These are phyloP conservation scores for Myochromella boudieri DNA, from an alignment of 768 basidiomycete species.

Conservation along the genomic window DNA sequence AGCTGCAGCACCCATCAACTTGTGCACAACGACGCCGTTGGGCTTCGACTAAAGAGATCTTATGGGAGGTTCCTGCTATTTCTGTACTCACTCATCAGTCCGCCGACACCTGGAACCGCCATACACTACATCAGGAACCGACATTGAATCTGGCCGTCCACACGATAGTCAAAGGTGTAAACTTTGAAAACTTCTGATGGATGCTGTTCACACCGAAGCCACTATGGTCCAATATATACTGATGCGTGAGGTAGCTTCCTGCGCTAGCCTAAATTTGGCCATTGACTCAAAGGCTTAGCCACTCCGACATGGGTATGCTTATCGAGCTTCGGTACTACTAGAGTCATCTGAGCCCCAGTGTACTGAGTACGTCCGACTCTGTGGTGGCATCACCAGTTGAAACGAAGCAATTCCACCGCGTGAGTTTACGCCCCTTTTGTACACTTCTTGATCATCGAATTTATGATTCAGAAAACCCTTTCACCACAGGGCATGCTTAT, in stretches of 20 bases:
- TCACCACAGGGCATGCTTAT: no score
- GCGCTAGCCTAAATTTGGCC: conserved; percentile 9
- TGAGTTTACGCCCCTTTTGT: not conserved
- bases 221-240: not conserved
- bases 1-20: no score
- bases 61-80: no score
- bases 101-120: no score
- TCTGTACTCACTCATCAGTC: no score
- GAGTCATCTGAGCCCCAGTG: conserved; percentile 5
- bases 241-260: conserved; percentile 1
- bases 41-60: no score
- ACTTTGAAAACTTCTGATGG: conserved; percentile 5
- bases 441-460: not conserved
- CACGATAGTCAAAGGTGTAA: no score
- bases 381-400: no score
- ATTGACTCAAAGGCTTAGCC: not conserved
- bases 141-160: no score
- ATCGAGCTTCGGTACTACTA: not conserved
- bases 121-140: no score
- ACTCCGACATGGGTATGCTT: not conserved
- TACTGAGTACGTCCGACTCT: not conserved
- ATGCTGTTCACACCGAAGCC: not conserved
- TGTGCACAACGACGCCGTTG: no score
- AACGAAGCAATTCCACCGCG: not conserved
- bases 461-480: not conserved